Base-by-base conservation (phyloP, 2,329 filamentous ascomycete genomes). In the Pseudogymnoascus sp. region DNA sequence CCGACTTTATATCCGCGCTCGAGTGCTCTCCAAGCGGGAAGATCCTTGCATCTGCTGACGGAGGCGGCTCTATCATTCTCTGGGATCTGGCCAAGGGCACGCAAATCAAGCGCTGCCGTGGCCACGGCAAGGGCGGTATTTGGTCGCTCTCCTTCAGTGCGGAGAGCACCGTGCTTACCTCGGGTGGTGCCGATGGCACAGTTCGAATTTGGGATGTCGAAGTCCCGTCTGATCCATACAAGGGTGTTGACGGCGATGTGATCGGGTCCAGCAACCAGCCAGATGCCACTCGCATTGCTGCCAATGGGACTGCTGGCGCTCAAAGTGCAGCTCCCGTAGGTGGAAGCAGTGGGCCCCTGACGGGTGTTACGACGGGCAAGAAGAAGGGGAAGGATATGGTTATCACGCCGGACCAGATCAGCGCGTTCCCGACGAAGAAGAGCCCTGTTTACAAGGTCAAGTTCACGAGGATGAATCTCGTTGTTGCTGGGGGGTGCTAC, bases 391-490 rank as follows among this genome's bases (percentile, higher is more conserved):
- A 97, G 75, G 93, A 97, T 70, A 90, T 92, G 3, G 90, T 91
- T 70, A 89, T 96, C 50, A 93, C 89, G 0, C 88, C 92, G 0
- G 95, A 99, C 72, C 95, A 97, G 76, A 96, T 99, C 76, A 91
- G 86, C 67, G 93, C 91, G 0, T 97, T 97, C 73, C 87, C 91
- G 0, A 97, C 95, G 3, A 99, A 99, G 83, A 96, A 96, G 78
- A 93, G 89, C 14, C 93, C 93, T 0, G 90, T 97, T 10, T 90
- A 96, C 76, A 95, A 93, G 76, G 93, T 96, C 62, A 86, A 89
- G 71, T 97, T 97, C 71, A 97, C 95, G 3, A 82, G 91, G 65
- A 97, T 96, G 91, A 99, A 99, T 74, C 76, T 97, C 68, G 88
- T 97, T 11, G 81, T 97, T 65, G 92, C 92, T 21, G 91, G 90